A percentile compares a stretch with the other conserved stretches of the same genome.
These are phyloP conservation scores for Fusarium pilosicola DNA, from an alignment of 2,329 filamentous ascomycete genomes.

Conservation along the genomic window DNA sequence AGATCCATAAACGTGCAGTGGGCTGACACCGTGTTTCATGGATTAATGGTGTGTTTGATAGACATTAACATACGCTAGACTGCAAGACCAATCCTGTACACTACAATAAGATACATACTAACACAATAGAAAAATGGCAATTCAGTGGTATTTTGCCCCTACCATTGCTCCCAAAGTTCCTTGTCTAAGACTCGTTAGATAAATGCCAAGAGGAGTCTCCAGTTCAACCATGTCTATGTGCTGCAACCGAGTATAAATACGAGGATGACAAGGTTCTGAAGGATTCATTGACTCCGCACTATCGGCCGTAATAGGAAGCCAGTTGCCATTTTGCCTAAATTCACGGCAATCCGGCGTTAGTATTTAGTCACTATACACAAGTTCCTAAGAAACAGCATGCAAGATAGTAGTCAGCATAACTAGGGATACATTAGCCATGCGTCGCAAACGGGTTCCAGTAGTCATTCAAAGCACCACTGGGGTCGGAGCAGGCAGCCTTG, in stretches of 20 bases:
- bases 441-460: not conserved
- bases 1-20: not conserved
- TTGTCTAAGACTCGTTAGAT: rapidly evolving
- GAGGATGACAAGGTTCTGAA: not conserved
- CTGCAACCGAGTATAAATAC: not conserved
- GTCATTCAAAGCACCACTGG: rapidly evolving
- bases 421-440: rapidly evolving
- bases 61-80: not conserved
- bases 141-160: not conserved
- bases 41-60: not conserved
- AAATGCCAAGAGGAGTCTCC: not conserved
- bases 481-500: not conserved
- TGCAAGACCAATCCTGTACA: not conserved
- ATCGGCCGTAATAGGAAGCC: not conserved
- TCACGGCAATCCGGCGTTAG: not conserved
- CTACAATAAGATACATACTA: not conserved
- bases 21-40: not conserved
- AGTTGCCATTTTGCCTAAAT: not conserved
- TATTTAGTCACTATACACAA: not conserved
- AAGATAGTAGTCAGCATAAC: not conserved
- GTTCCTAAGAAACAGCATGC: not conserved
- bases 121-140: rapidly evolving
- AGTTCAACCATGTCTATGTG: not conserved
- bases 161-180: not conserved
- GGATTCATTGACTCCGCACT: not conserved